Conservation (phyloP, 1,284 basidiomycete species). For the Farysia itapuensis region DNA sequence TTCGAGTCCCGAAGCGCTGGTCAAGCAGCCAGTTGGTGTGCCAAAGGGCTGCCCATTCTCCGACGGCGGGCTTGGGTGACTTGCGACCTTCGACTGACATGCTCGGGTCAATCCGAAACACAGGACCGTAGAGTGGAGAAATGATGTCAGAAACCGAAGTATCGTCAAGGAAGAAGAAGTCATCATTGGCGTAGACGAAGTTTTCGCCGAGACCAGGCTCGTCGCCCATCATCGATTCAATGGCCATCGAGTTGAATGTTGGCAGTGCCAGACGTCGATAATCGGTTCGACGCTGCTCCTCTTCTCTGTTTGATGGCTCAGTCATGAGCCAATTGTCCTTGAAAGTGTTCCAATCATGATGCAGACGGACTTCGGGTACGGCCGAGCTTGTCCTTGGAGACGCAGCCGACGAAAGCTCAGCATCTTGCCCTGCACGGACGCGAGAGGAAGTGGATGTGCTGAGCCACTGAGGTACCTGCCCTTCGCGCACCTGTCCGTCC, state of each 20-base stretch:
- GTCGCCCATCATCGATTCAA: conserved; percentile 40
- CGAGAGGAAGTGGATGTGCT: not conserved
- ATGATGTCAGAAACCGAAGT: conserved; percentile 17
- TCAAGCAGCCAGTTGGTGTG: conserved; percentile 29
- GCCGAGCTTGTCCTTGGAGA: not conserved
- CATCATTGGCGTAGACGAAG: conserved; percentile 44
- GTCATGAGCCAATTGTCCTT: conserved; percentile 23
- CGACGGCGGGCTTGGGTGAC: conserved; percentile 6
- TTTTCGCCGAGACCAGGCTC: conserved; percentile 24
- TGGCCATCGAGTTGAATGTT: conserved; percentile 46
- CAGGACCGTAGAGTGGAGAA: conserved; percentile 38
- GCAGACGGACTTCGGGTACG: conserved; percentile 16
- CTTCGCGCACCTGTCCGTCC: conserved; percentile 29
- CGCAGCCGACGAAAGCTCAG: not conserved
- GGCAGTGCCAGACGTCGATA: conserved; percentile 37
- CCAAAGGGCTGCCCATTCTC: conserved; percentile 35
- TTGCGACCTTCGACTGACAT: conserved; percentile 11
- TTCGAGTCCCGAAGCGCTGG: conserved; percentile 32
- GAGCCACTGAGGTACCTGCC: conserved; percentile 45
- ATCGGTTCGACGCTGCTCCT: conserved; percentile 4
- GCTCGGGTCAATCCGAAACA: conserved; percentile 42
- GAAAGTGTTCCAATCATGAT: conserved; percentile 46
- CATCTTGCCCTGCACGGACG: not conserved
- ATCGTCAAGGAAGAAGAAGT: conserved; percentile 39
- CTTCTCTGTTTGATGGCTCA: not conserved